These are phyloP conservation scores for Annulohypoxylon truncatum DNA, from an alignment of 2,329 filamentous ascomycete species.

Conservation along the genomic window DNA sequence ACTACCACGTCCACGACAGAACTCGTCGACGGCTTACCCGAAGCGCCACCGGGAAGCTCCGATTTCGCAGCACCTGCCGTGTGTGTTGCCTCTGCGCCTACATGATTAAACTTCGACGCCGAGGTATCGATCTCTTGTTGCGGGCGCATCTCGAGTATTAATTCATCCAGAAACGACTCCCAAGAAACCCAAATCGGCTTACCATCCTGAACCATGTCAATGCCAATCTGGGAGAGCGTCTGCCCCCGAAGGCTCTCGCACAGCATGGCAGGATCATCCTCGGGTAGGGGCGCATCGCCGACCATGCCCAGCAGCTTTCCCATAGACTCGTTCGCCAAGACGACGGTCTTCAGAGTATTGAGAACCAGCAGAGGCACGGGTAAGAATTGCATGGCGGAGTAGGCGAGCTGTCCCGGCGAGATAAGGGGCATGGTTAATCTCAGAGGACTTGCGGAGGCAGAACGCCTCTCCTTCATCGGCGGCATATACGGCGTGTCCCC, in stretches of 20 bases:
- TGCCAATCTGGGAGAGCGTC: constrained; percentile 74
- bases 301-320: constrained; percentile 73
- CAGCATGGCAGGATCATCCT: constrained; percentile 57
- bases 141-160: constrained; percentile 58
- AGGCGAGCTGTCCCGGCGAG: constrained; percentile 67
- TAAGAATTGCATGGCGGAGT: constrained; percentile 78
- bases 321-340: constrained; percentile 81
- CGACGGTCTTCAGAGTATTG: constrained; percentile 74
- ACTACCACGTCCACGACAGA: constrained; percentile 76
- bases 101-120: constrained; percentile 30
- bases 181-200: constrained; percentile 68
- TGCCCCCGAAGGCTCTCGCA: constrained; percentile 73
- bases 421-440: constrained; percentile 59
- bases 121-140: constrained; percentile 29
- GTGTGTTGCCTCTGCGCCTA: constrained; percentile 53
- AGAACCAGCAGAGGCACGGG: constrained; percentile 78
- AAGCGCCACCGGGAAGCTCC: constrained; percentile 49
- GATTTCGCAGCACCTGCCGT: constrained; percentile 48
- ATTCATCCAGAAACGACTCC: constrained; percentile 68
- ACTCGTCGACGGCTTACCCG: constrained; percentile 61
- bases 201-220: constrained; percentile 79
- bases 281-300: constrained; percentile 53
- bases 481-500: constrained; percentile 31
- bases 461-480: constrained; percentile 37
- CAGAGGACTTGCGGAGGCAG: constrained; percentile 52